Evolutionary conservation across 768 basidiomycete species (phyloP).

Genomic region (Brasilioporus rufonigricans): DNA sequence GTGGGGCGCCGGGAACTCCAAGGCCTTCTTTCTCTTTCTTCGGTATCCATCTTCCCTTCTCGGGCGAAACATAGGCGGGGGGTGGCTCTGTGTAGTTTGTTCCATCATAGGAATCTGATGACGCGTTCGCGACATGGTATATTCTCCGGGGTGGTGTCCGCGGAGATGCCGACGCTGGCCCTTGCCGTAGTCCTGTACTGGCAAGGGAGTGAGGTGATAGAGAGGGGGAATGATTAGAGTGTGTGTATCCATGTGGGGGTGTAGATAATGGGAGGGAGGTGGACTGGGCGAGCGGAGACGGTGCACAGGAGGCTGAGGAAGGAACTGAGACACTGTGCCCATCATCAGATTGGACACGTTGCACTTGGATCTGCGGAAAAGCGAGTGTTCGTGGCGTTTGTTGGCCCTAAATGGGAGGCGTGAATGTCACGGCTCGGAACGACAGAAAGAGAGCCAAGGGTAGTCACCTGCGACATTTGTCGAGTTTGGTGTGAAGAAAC

Average conservation of each 20-base stretch:
- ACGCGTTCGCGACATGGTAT: constrained; percentile 43
- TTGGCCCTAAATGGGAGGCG: constrained; percentile 9
- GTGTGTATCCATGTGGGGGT: constrained; percentile 5
- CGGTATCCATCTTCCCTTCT: neutral
- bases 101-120: constrained; percentile 23
- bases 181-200: neutral
- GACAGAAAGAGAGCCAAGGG: neutral
- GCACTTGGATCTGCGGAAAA: constrained; percentile 27
- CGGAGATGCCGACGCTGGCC: constrained; percentile 15
- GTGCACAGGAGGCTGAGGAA: constrained; percentile 8
- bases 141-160: constrained; percentile 39
- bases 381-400: constrained; percentile 16
- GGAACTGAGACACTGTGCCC: constrained; percentile 7
- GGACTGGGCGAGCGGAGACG: constrained; percentile 28
- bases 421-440: neutral
- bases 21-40: constrained; percentile 21
- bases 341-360: constrained; percentile 20
- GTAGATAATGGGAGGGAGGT: constrained; percentile 19
- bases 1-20: neutral
- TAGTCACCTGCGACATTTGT: constrained; percentile 15
- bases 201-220: constrained; percentile 6
- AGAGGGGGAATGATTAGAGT: constrained; percentile 9
- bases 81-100: constrained; percentile 39
- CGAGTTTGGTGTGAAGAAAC: constrained; percentile 19
- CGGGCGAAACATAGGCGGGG: constrained; percentile 42